Percentiles rank a stretch among this genome's conserved stretches.
phyloP scores from a whole-genome alignment of 1,284 basidiomycete species.

The Mycena sp. region DNA sequence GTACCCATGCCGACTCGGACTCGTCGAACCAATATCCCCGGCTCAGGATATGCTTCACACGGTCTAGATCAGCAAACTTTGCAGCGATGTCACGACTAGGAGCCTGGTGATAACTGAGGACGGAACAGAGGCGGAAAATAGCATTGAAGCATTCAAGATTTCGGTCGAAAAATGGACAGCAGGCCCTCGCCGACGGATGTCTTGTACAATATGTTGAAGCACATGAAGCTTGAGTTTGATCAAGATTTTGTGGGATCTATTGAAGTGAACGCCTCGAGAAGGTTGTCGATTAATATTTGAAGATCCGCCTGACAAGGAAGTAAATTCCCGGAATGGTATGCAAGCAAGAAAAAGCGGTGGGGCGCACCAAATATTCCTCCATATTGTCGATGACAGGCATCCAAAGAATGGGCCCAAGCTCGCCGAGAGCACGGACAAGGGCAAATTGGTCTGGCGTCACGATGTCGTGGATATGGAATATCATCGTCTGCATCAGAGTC shows the following conservation, averaged over 20 bases:
- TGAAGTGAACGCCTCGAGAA: constrained; percentile 41
- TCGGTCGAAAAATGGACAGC: constrained; percentile 44
- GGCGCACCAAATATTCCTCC: constrained; percentile 41
- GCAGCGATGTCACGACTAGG: constrained; percentile 50
- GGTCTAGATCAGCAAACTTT: constrained; percentile 40
- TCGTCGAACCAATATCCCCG: constrained; percentile 41
- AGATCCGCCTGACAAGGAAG: constrained; percentile 36
- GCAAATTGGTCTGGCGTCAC: no score
- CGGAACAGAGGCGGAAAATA: constrained; percentile 45
- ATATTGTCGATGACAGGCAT: constrained; percentile 44
- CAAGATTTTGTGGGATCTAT: constrained; percentile 45
- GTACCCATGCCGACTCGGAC: constrained; percentile 28
- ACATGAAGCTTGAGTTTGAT: constrained; percentile 49
- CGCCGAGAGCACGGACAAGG: no score
- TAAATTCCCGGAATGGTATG: constrained; percentile 25
- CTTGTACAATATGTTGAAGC: constrained; percentile 42
- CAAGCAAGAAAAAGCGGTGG: neutral
- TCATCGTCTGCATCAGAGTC: no score
- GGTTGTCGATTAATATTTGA: constrained; percentile 41
- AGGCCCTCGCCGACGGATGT: constrained; percentile 48
- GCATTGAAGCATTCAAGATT: constrained; percentile 48
- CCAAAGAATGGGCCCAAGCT: constrained; percentile 30
- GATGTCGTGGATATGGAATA: no score
- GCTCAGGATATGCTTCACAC: constrained; percentile 40
- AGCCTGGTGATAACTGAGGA: constrained; percentile 47